Percentiles rank a stretch among this genome's conserved stretches.
Evolutionary conservation across 345 rosid species (phyloP).

Genomic region (Lepidium africanum): DNA sequence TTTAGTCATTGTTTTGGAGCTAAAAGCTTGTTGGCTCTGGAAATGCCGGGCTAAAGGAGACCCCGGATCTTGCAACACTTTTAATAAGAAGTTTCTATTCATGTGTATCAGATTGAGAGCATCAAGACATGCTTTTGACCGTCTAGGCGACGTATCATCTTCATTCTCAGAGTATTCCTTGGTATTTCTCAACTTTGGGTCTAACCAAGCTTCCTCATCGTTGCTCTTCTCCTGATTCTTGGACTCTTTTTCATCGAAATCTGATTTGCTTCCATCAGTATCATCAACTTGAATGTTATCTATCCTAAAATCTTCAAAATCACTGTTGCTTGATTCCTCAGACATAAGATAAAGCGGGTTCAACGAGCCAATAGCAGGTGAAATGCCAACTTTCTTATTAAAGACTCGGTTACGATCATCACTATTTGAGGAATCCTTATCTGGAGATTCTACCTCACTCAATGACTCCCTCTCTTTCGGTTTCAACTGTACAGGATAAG

Average conservation of each 20-base stretch:
- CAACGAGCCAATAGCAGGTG: slow-evolving; percentile 20
- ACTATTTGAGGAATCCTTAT: slow-evolving; percentile 16
- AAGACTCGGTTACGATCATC: slow-evolving; percentile 5
- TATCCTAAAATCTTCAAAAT: slow-evolving; percentile 20
- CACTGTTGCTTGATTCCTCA: slow-evolving; percentile 26
- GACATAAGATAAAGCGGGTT: slow-evolving; percentile 26
- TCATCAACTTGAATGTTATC: slow-evolving; percentile 19
- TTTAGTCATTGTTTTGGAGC: slow-evolving; percentile 29
- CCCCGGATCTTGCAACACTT: slow-evolving; percentile 44
- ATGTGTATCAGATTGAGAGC: slow-evolving; percentile 43
- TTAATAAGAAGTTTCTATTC: slow-evolving; percentile 46
- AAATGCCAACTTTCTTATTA: slow-evolving; percentile 4
- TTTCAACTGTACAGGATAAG: slow-evolving; percentile 35
- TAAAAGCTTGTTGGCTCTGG: slow-evolving; percentile 32
- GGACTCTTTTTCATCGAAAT: slow-evolving; percentile 14
- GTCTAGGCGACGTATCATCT: slow-evolving; percentile 20
- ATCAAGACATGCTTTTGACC: slow-evolving; percentile 40
- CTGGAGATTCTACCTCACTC: slow-evolving; percentile 18
- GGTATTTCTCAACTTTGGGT: slow-evolving; percentile 20
- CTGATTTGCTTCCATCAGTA: slow-evolving; percentile 24
- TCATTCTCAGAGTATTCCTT: slow-evolving; percentile 22
- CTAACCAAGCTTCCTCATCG: slow-evolving; percentile 19
- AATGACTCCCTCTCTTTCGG: slow-evolving; percentile 20
- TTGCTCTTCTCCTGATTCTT: slow-evolving; percentile 10
- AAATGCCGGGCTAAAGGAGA: slow-evolving; percentile 46